Evolutionary conservation across 371 early-diverging fungal species (phyloP), one percentile per base, ranked within the genome.

Genomic region (Zychaea mexicana): DNA sequence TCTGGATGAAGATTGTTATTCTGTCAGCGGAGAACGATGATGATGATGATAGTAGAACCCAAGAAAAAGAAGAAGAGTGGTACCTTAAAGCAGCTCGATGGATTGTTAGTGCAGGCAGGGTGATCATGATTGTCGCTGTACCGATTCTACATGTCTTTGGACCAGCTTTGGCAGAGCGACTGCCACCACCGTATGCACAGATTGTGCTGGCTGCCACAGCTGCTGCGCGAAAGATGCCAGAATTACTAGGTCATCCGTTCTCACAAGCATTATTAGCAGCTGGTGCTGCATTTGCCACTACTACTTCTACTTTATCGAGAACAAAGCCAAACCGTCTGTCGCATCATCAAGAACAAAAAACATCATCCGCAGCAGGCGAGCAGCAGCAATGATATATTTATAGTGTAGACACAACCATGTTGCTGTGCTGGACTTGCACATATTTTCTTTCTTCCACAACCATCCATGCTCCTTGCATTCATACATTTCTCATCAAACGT

Each of bases 251-350:
- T 24, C 21, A 49, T 49, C 49, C 49, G 13, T 49, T 49, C 24
- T 49, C 49, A 22, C 49, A 49, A 24, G 49, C 49, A 6, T 49
- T 49, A 49, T 24, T 49, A 24, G 49, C 49, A 49, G 49, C 49
- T 22, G 22, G 22, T 1, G 49, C 49, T 8, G 49, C 22, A 12
- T 49, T 49, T 49, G 49, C 49, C 6, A 49, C 13, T 15, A 42
- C 42, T 17, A 15, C 42, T 7, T 42, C 6, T 17, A 15, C 42
- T 7, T 42, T 2, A 15, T 12, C 42, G 42, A 42, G n/a, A 6
- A 42, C 13, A 42, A n/a, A 42, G n/a, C 15, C 42, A 12, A 7
- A 15, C 13, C 42, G 42, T 7, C n/a, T 6, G 15, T 42, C 42
- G n/a, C n/a, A n/a, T n/a, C n/a, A n/a, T n/a, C n/a, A n/a, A n/a